Evolutionary conservation across 768 basidiomycete genomes (phyloP).

Genomic region (Suillus clintonianus): DNA sequence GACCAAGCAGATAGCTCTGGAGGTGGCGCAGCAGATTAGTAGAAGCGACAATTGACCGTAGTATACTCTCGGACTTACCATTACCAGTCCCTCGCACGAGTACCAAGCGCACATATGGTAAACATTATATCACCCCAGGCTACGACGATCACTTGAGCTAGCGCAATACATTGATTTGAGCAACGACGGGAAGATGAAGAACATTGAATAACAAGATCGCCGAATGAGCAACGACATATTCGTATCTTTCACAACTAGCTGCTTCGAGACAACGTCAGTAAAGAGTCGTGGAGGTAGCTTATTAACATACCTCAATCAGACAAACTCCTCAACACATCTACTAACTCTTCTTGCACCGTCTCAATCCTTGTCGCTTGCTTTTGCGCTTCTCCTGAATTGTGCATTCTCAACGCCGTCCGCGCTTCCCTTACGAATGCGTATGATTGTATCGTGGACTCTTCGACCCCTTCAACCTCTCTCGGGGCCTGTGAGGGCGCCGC

Average conservation of each 20-base stretch:
- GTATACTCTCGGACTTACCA: background rate
- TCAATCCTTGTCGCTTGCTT: constrained; percentile 57
- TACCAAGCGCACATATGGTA: background rate
- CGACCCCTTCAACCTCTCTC: constrained; percentile 3
- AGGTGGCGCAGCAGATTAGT: background rate
- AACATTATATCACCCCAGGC: background rate
- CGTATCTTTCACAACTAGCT: background rate
- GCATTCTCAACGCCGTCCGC: constrained; percentile 55
- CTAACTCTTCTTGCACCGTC: constrained; percentile 51
- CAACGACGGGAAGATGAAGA: background rate
- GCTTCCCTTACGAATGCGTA: constrained; percentile 61
- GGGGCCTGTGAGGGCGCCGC: background rate
- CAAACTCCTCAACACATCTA: constrained; percentile 46
- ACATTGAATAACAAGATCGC: background rate
- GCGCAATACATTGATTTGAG: background rate
- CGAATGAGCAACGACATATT: background rate
- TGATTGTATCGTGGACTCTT: constrained; percentile 42
- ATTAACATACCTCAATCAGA: constrained; percentile 15
- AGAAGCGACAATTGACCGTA: background rate
- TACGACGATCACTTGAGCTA: background rate
- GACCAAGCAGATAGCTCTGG: background rate
- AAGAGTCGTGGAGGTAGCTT: background rate
- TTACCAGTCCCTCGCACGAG: background rate
- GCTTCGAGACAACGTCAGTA: background rate
- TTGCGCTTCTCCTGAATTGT: constrained; percentile 54